Base-by-base conservation (phyloP, 768 basidiomycete species). In the Boletus vermiculosoides region DNA sequence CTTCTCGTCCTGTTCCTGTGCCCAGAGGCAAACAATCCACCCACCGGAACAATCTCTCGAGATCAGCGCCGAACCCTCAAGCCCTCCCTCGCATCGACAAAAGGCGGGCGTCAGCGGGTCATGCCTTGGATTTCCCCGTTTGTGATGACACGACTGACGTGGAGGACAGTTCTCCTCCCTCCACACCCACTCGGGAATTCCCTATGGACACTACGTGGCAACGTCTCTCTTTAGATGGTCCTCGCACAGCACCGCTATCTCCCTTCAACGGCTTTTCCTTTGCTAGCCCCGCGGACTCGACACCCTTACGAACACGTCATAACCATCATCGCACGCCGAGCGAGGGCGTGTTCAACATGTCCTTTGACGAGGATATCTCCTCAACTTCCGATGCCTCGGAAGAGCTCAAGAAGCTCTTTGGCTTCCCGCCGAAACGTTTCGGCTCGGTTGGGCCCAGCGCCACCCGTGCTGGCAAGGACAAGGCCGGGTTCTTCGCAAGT, bases 301-400 rank as follows among this genome's bases (percentile, higher is more conserved):
- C 74, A n/a, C 75, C 82, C 3, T 71, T 75, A 1, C 65, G 61
- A 5, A 15, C 65, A 52, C 75, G 76, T 42, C 74, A 73, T 52
- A 64, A 76, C 50, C 86, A 89, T 65, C 74, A 70, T 41, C 82
- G 87, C 54, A 76, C 80, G 7, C 87, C 88, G 9, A 89, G 86
- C 66, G 89, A 90, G 48, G 85, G 85, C 37, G 76, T 90, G n/a
- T 90, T 90, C 70, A 71, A 77, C 67, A 84, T 90, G 81, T 86
- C 84, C 49, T 84, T 86, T 46, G 88, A 90, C 59, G 88, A 89
- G 66, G 86, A 84, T 58, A 64, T 73, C 31, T 70, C 74, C 16
- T 77, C 79, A 10, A 71, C 73, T 53, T 78, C 73, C 47, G 75
- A 78, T 39, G 57, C 73, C 11, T 71, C 76, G 20, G 74, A 77